Conservation (phyloP, 176 grass and related monocot genomes). For the Hyparrhenia diplandra region DNA sequence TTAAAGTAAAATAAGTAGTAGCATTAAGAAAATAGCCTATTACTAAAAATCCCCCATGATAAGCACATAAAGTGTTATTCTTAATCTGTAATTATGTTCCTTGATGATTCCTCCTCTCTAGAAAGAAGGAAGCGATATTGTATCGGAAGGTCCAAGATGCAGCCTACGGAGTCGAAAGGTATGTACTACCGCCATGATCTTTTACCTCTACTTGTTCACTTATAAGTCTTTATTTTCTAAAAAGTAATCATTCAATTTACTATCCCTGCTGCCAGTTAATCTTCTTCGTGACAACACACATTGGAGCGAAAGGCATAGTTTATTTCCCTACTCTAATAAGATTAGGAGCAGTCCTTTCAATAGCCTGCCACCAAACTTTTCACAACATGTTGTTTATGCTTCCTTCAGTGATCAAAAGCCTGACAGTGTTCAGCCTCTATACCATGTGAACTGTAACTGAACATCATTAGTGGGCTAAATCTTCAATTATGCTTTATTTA, state of each 20-base stretch:
- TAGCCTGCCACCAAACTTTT: too few species aligned
- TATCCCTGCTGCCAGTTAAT: not conserved
- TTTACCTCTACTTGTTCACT: not conserved
- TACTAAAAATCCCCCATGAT: not conserved
- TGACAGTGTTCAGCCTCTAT: not conserved
- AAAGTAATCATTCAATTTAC: not conserved
- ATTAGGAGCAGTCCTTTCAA: too few species aligned
- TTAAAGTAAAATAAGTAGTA: not conserved
- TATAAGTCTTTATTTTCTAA: not conserved
- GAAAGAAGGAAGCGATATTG: slow-evolving; percentile 82
- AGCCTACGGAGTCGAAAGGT: slow-evolving; percentile 84
- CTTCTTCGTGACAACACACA: not conserved
- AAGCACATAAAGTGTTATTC: not conserved
- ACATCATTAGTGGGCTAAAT: not conserved
- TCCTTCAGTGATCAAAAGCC: not conserved
- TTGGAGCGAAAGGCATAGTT: not conserved
- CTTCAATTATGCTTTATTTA: not conserved
- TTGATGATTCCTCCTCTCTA: slow-evolving; percentile 33
- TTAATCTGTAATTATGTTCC: not conserved
- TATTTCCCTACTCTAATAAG: not conserved
- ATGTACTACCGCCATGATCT: slow-evolving; percentile 3
- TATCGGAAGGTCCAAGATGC: slow-evolving; percentile 85
- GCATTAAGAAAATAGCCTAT: not conserved
- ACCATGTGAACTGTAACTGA: not conserved
- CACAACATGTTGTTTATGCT: not conserved